Percentiles rank a stretch among this genome's conserved stretches.
Conservation (phyloP, 345 rosid species). For the Populus tremula region DNA sequence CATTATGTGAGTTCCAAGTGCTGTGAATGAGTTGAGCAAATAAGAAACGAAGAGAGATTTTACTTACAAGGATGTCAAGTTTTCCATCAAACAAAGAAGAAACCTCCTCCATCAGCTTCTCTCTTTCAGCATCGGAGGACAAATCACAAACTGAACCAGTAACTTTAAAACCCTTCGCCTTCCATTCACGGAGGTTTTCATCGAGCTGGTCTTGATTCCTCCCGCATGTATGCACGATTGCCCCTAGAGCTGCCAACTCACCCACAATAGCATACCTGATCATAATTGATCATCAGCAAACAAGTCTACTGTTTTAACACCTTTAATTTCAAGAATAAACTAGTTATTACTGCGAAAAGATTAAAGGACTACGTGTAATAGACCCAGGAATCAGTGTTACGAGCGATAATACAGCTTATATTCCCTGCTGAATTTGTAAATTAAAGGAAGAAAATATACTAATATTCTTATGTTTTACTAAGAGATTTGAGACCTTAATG, state of each 20-base stretch:
- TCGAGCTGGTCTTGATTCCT: neutral
- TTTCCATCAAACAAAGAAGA: neutral
- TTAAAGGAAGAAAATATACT: no score
- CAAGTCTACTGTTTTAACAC: neutral
- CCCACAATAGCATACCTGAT: slow-evolving; percentile 4
- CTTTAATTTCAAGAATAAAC: neutral
- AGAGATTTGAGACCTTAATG: neutral
- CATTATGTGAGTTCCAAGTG: no score
- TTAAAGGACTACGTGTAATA: no score
- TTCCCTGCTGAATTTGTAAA: no score
- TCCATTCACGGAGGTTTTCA: neutral
- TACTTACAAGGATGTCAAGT: slow-evolving; percentile 2
- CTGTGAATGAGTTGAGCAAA: neutral
- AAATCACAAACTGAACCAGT: neutral
- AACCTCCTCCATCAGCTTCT: neutral
- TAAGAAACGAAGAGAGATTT: neutral
- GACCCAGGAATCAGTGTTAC: no score
- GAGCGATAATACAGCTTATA: no score
- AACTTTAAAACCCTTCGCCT: neutral
- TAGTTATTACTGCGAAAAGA: neutral
- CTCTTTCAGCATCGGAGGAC: neutral
- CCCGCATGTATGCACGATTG: neutral
- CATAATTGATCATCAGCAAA: neutral
- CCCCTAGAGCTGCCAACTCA: neutral
- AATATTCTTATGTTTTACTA: no score